phyloP scores from a whole-genome alignment of 129 eudicot genomes.

The Chrysanthemum lavandulifolium region DNA sequence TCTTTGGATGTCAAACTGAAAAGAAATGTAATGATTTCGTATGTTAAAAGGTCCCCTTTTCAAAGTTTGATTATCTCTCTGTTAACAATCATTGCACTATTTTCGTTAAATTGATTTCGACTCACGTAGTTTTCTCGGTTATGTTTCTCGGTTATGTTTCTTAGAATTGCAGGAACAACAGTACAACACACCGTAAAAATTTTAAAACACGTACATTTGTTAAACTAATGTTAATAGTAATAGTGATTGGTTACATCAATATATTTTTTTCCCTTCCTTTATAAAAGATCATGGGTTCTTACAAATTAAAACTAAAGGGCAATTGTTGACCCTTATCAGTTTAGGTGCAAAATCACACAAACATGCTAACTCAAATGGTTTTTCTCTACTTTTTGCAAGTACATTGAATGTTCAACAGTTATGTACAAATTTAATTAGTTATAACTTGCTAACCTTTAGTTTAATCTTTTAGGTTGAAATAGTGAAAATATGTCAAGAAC shows the following conservation, averaged over 20 bases:
- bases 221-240: no score
- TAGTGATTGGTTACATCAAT: neutral
- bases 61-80: neutral
- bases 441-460: neutral
- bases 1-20: neutral
- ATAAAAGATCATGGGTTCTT: neutral
- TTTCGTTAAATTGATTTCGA: neutral
- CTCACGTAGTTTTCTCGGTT: no score
- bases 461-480: slow-evolving; percentile 32
- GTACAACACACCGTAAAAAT: neutral
- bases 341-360: neutral
- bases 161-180: neutral
- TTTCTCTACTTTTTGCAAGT: neutral
- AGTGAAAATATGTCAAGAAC: slow-evolving; percentile 39
- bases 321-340: neutral
- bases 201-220: neutral
- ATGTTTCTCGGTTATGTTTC: no score
- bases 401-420: neutral
- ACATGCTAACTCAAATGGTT: neutral
- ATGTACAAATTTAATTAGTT: neutral
- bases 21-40: neutral
- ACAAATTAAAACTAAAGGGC: neutral
- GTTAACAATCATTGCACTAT: neutral
- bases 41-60: neutral
- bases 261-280: neutral